Base-by-base conservation (phyloP, 225 moss, liverwort and hornwort genomes). In the Thuidium tamariscinum region DNA sequence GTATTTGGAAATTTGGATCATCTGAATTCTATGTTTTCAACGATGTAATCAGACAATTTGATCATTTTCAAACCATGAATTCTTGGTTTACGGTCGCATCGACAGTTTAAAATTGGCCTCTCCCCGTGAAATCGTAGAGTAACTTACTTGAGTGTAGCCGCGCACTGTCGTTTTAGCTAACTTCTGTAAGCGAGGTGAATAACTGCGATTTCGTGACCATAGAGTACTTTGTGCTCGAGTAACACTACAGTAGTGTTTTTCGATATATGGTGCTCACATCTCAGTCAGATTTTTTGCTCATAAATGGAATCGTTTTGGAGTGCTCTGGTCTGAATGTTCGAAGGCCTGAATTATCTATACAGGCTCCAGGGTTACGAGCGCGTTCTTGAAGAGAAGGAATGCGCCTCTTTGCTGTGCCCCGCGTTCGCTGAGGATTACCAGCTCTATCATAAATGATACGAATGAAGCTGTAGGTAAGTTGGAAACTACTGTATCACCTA, bases 391-490 rank as follows among this genome's bases (percentile, higher is more conserved):
- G 90, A 92, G 65, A 82, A 90, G 59, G 52, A 90, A 75, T 85
- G 62, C 37, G 30, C 73, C 78, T 68, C 74, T 88, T 13, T 87
- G 74, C 61, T 84, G 42, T 84, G 57, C 87, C 55, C 85, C 74
- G 32, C 88, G 82, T 57, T 67, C 88, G 61, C 82, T 90, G 82
- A 87, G 78, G 79, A 83, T 89, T 86, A 89, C 92, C 66, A 87
- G 55, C 64, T 89, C 91, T 59, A 59, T 91, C 25, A 12, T 52
- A 65, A 91, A 91, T 78, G 91, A 91, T 34, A 91, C 73, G 34
- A 87, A 78, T 65, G 86, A 89, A 77, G 89, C 73, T 84, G 89
- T 91, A 87, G 91, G 91, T 87, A 61, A 72, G 87, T 84, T 65
- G 72, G 52, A 56, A 77, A 72, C 36, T 16, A 41, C 64, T 72